Base-by-base conservation (phyloP, 495 filamentous ascomycete species). In the Penicillium roqueforti region DNA sequence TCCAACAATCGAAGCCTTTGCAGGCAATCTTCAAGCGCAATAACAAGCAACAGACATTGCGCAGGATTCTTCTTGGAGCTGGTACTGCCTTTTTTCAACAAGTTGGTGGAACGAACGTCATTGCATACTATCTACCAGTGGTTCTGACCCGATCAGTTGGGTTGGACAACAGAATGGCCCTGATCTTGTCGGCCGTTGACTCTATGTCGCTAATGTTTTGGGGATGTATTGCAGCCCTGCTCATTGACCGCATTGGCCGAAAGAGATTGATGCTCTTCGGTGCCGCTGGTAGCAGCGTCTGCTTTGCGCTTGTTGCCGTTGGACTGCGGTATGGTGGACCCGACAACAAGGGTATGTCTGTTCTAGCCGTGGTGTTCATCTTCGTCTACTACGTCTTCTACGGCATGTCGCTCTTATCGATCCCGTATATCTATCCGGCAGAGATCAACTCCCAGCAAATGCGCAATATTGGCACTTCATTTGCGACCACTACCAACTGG, bases 351-450 rank as follows among this genome's bases (percentile, higher is more conserved):
- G 54, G 48, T 7, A 47, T 57, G 48, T 54, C 47, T 9, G 42
- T 56, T 26, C 13, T 61, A 1, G 55, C 54, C 1, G 61, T 65
- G 13, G 55, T 48, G 9, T 66, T 70, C 22, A 63, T 70, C 14
- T 72, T 70, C 43, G 31, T 62, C 16, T 72, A 63, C 52, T 58
- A 63, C 47, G 20, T 58, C 36, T 57, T 63, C 43, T 67, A 55
- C 44, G 51, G 47, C 20, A 36, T 63, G 36, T 48, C 48, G 28
- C 53, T 59, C 16, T 49, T 66, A 13, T 45, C 57, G 1, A 65
- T 71, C 11, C 67, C 68, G 3, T 71, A 42, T 43, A 55, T 71
- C 14, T 71, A 70, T 45, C 67, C 67, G 1, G 49, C 70, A 1
- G 68, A 73, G 47, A 63, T 71, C 63, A 71, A 62, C 49, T 58